phyloP scores from a whole-genome alignment of 2,329 filamentous ascomycete genomes.

The Scedosporium dehoogii region DNA sequence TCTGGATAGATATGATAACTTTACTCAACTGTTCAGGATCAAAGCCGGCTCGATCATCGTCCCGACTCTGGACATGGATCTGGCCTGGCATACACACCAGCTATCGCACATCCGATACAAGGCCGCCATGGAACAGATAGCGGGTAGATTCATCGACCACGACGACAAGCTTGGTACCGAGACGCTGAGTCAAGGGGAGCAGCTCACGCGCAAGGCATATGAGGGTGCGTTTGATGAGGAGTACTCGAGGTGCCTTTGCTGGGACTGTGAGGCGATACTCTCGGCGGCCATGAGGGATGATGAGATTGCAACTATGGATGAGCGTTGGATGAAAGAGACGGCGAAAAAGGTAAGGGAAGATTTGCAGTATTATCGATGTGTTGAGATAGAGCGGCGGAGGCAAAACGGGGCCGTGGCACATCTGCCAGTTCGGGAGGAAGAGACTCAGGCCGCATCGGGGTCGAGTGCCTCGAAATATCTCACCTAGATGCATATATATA shows the following conservation, averaged over 20 bases:
- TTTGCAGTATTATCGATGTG: slow-evolving; percentile 6
- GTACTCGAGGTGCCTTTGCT: slow-evolving; percentile 24
- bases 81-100: slow-evolving; percentile 34
- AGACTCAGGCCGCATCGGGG: no score
- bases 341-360: slow-evolving; percentile 4
- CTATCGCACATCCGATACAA: slow-evolving; percentile 20
- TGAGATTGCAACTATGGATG: neutral
- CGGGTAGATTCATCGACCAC: slow-evolving; percentile 24
- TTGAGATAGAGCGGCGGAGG: slow-evolving; percentile 4
- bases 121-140: slow-evolving; percentile 8
- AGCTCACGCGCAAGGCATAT: neutral
- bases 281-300: slow-evolving; percentile 13
- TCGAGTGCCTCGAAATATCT: no score
- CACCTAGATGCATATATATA: no score
- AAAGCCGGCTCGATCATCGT: slow-evolving; percentile 21
- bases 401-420: neutral
- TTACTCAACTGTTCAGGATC: slow-evolving; percentile 22
- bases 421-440: no score
- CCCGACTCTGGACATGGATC: slow-evolving; percentile 31
- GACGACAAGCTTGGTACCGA: slow-evolving; percentile 20
- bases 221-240: slow-evolving; percentile 20
- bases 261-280: slow-evolving; percentile 25
- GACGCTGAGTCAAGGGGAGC: neutral
- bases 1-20: slow-evolving; percentile 26
- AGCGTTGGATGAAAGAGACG: neutral